Conservation (phyloP, 148 eudicot genomes). For the Nepenthes gracilis region DNA sequence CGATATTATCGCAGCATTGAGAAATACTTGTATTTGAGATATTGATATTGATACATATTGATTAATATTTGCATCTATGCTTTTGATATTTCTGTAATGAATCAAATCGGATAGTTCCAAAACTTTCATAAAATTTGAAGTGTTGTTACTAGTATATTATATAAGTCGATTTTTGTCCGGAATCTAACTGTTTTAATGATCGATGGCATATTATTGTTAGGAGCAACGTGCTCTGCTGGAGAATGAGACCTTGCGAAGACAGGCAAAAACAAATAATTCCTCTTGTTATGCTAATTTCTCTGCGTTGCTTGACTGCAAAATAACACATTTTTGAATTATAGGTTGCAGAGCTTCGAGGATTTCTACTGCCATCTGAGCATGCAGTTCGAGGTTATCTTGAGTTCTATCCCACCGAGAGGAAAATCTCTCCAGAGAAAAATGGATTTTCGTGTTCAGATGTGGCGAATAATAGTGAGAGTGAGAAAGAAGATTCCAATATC, state of each 20-base stretch:
- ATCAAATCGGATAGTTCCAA: no score
- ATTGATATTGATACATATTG: no score
- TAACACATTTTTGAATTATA: conserved; percentile 11
- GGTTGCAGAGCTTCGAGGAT: conserved; percentile 56
- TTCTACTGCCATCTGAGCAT: conserved; percentile 17
- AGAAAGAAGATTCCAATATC: conserved; percentile 34
- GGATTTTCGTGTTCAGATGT: conserved; percentile 25
- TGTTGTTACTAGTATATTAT: no score
- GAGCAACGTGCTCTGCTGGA: conserved; percentile 58
- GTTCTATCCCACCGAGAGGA: conserved; percentile 20
- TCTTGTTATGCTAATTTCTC: background rate
- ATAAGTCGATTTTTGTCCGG: background rate
- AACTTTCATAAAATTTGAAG: no score
- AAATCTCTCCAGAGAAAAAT: conserved; percentile 15
- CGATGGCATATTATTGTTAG: conserved; percentile 11
- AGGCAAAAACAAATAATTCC: conserved; percentile 21
- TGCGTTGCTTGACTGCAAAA: background rate
- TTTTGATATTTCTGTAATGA: no score
- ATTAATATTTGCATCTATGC: no score
- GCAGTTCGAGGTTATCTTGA: conserved; percentile 29
- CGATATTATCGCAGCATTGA: no score
- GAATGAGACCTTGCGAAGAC: conserved; percentile 56
- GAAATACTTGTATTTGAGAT: no score
- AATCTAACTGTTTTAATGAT: background rate
- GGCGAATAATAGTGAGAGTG: conserved; percentile 19